Evolutionary conservation across 2,329 filamentous ascomycete species (phyloP), one percentile per base, ranked within the genome.

Genomic region (Dactylellina cionopaga): DNA sequence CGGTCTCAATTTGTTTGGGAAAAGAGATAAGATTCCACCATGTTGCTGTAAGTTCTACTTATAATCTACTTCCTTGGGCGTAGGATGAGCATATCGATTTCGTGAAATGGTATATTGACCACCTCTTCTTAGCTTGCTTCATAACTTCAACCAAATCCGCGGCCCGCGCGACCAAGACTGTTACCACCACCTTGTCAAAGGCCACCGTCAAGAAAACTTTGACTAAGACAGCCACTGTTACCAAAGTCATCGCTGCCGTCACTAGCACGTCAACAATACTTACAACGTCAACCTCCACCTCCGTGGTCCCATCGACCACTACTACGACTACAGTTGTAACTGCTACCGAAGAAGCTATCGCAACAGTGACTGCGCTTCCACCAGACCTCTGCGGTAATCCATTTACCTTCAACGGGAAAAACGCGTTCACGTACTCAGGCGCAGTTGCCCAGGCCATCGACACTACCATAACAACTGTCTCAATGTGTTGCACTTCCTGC

Each of bases 21-120:
- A 72, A 39, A 33, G 68, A 33, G 13, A 24, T 13, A 33, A n/a
- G 3, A 17, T 72, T 39, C 68, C 68, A 5, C 29, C 29, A 39
- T 65, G 54, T 25, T 72, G 68, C 29, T 56, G 68, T 72, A 65
- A 65, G 68, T 35, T 41, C 31, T 5, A 56, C 22, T 3, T 7
- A 24, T n/a, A n/a, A n/a, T n/a, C n/a, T n/a, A n/a, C n/a, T n/a
- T n/a, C n/a, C n/a, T n/a, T n/a, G n/a, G n/a, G n/a, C n/a, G n/a
- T n/a, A n/a, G n/a, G n/a, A n/a, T n/a, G n/a, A n/a, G n/a, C n/a
- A n/a, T n/a, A n/a, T n/a, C 19, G n/a, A 5, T 24, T 27, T 17
- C 9, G 19, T 10, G 17, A 24, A 17, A 5, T 31, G 15, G 11
- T 15, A 52, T 35, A 9, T 24, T 47, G 13, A 22, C 25, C 15